Evolutionary conservation across 257 asterid species (phyloP), one percentile per base, ranked within the genome.

Genomic region (Penstemon davidsonii): DNA sequence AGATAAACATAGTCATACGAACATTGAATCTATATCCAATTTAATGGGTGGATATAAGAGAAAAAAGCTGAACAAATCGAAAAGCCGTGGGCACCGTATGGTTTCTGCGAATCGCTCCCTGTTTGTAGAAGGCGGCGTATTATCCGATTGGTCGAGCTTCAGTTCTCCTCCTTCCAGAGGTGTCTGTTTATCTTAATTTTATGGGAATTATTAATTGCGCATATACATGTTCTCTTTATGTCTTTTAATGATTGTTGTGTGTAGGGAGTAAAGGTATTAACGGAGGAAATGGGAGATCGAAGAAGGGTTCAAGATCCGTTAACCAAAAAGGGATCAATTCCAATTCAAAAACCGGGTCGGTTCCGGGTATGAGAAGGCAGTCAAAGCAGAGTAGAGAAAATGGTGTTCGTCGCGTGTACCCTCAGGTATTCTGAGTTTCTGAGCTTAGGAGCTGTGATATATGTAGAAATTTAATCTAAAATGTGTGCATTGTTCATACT

Each of bases 71-170:
- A 86, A 55, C 63, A 86, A 85, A 82, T 53, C 85, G 3, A 87
- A 70, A 65, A 73, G 77, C 71, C 80, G 88, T 71, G 46, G 75
- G 54, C 46, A 43, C 66, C 75, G 2, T 73, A 25, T 25, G 33
- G 33, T 78, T 10, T 64, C 86, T 57, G 68, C 84, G 60, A 75
- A 61, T 60, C 90, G 73, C 54, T 82, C 80, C 38, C 83, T 84
- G 67, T 93, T 90, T 66, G 90, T 90, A 7, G 92, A 82, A 69
- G 99, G 99, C 18, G 96, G 99, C 41, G 55, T 80, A 40, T 72
- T 93, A 52, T 79, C 89, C 18, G 91, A 93, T 77, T 90, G 95
- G 95, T 66, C 86, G 11, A 70, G 74, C 62, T 64, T 66, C 79
- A 65, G 61, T 71, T 83, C 96, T 62, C 90, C 93, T 65, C 86